Percentiles rank a stretch among this genome's conserved stretches.
phyloP scores from a whole-genome alignment of 2,329 filamentous ascomycete genomes.

The Alternaria sp. region DNA sequence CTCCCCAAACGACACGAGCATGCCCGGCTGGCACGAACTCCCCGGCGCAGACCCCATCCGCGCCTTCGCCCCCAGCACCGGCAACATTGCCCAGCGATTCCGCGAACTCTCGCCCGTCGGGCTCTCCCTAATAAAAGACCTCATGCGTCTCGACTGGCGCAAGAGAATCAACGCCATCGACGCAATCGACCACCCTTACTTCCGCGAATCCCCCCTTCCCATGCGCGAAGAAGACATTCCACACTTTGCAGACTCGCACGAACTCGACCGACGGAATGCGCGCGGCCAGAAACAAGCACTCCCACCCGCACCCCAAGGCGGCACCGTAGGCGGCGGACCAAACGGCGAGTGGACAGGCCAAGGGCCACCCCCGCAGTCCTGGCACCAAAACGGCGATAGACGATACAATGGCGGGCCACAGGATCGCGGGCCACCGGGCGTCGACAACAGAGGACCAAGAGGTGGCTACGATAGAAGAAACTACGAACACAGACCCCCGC shows the following conservation, averaged over 20 bases:
- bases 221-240: conserved; percentile 88
- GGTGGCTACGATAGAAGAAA: conserved; percentile 40
- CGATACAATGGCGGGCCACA: conserved; percentile 41
- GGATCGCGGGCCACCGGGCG: conserved; percentile 53
- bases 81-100: conserved; percentile 78
- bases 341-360: conserved; percentile 67
- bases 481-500: conserved; percentile 45
- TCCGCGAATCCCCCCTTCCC: conserved; percentile 79
- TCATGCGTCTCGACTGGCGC: conserved; percentile 89
- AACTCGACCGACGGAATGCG: conserved; percentile 91
- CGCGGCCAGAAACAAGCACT: conserved; percentile 84
- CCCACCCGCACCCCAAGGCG: conserved; percentile 90
- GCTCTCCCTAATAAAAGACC: conserved; percentile 79
- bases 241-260: conserved; percentile 91
- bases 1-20: conserved; percentile 84
- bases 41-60: conserved; percentile 81
- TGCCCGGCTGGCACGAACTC: conserved; percentile 88
- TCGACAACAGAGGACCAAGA: conserved; percentile 41
- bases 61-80: conserved; percentile 65
- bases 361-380: conserved; percentile 46
- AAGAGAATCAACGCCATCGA: conserved; percentile 92
- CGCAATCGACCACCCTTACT: conserved; percentile 91
- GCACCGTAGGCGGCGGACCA: conserved; percentile 79
- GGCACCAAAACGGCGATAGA: conserved; percentile 48
- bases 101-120: conserved; percentile 76